Base-by-base conservation (phyloP, 371 early-diverging fungal genomes). In the Rhizopus delemar region DNA sequence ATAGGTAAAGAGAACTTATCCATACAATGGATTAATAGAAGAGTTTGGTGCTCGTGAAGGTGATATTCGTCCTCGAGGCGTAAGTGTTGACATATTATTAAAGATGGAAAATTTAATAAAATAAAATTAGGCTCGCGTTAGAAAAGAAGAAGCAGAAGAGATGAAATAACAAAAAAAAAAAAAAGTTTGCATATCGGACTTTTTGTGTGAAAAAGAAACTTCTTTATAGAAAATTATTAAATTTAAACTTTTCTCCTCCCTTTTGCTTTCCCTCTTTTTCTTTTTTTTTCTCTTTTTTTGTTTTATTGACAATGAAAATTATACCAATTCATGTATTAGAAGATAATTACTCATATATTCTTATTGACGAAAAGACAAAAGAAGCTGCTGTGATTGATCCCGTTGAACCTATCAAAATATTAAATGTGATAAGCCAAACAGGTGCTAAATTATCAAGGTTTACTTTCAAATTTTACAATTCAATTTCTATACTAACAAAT, bases 341-440 rank as follows among this genome's bases (percentile, higher is more conserved):
- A 46, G 93, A 93, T 70, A 93, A 93, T 72, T 93, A 93, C 60
- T 80, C 92, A 5, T 93, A 93, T 62, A 70, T 93, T 43, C 67
- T 93, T 48, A 69, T 89, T 54, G 93, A 93, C 54, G 83, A 86
- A 22, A 75, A 74, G 49, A 80, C 90, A 15, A 75, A 81, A 35
- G 81, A 80, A 51, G 77, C 77, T 45, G 84, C 81, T 16, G 70
- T 81, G 32, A 77, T 86, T 53, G 87, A 86, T 58, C 87, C 87
- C 9, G 84, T 77, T 12, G 80, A 83, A 61, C 84, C 87, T 22
- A 65, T 66, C 5, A 84, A 83, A 53, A 77, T 86, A 22, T 60
- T 81, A 35, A 65, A 73, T 48, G 71, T 69, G 8, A 66, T 73
- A 33, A 64, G 72, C 35, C 71, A 81, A 63, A 49, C 74, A 38